Evolutionary conservation across 2,329 filamentous ascomycete species (phyloP).

Genomic region (Pseudocercospora pini-densiflorae): DNA sequence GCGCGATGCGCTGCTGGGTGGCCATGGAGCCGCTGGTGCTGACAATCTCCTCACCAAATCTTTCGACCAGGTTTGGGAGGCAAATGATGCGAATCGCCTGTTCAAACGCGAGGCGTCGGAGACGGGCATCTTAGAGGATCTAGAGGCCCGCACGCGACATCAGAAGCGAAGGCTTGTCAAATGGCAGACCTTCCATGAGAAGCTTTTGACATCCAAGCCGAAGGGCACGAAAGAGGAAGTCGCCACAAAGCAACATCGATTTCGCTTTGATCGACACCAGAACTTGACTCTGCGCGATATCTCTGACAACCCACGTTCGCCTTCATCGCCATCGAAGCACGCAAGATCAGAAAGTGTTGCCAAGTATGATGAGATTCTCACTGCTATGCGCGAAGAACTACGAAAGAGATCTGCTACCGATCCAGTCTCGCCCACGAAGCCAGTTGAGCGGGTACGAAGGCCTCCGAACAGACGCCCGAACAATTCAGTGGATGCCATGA

Average conservation of each 20-base stretch:
- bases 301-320: slow-evolving; percentile 16
- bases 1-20: slow-evolving; percentile 71
- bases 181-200: slow-evolving; percentile 71
- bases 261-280: slow-evolving; percentile 38
- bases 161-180: slow-evolving; percentile 71
- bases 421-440: slow-evolving; percentile 19
- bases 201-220: slow-evolving; percentile 29
- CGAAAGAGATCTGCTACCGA: slow-evolving; percentile 30
- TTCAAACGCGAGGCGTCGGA: slow-evolving; percentile 56
- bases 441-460: slow-evolving; percentile 18
- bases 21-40: slow-evolving; percentile 61
- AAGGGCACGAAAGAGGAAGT: slow-evolving; percentile 16
- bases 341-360: slow-evolving; percentile 24
- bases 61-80: slow-evolving; percentile 75
- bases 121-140: slow-evolving; percentile 67
- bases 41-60: slow-evolving; percentile 65
- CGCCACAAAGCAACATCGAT: slow-evolving; percentile 13
- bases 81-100: slow-evolving; percentile 48
- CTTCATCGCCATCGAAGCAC: slow-evolving; percentile 20
- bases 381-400: slow-evolving; percentile 41
- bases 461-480: slow-evolving; percentile 20
- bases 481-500: slow-evolving; percentile 21
- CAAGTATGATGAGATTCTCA: slow-evolving; percentile 41
- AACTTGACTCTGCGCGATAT: slow-evolving; percentile 35
- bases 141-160: slow-evolving; percentile 68